phyloP scores from a whole-genome alignment of 306 rosid species.

The Prunus kanzakura region DNA sequence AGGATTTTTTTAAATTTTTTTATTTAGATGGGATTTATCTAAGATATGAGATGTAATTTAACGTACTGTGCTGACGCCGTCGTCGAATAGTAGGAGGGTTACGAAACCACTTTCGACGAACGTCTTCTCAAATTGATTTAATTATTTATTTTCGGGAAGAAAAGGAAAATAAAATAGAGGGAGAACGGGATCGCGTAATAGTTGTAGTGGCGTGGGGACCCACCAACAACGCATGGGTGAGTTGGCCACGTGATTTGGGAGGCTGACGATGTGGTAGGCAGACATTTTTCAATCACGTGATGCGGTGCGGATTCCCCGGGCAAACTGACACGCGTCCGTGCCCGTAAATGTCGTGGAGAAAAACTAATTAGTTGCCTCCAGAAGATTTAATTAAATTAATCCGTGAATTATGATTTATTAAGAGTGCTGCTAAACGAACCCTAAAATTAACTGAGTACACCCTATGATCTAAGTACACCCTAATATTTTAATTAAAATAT shows the following conservation, averaged over 20 bases:
- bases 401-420: not conserved
- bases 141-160: no score
- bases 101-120: not conserved
- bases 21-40: no score
- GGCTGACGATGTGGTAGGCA: slow-evolving; percentile 43
- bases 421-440: not conserved
- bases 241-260: slow-evolving; percentile 95
- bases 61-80: not conserved
- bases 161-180: not conserved
- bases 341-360: not conserved
- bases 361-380: not conserved
- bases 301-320: slow-evolving; percentile 51
- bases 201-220: slow-evolving; percentile 32
- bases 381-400: not conserved
- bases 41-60: not conserved
- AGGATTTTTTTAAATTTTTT: no score
- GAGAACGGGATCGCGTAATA: slow-evolving; percentile 16
- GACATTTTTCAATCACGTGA: slow-evolving; percentile 81
- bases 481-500: no score
- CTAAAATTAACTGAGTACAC: no score
- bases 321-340: slow-evolving; percentile 36
- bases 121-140: not conserved
- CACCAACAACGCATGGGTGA: slow-evolving; percentile 36
- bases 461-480: no score
- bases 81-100: not conserved